Evolutionary conservation across 768 basidiomycete species (phyloP).

Genomic region (Tulasnella sp.): DNA sequence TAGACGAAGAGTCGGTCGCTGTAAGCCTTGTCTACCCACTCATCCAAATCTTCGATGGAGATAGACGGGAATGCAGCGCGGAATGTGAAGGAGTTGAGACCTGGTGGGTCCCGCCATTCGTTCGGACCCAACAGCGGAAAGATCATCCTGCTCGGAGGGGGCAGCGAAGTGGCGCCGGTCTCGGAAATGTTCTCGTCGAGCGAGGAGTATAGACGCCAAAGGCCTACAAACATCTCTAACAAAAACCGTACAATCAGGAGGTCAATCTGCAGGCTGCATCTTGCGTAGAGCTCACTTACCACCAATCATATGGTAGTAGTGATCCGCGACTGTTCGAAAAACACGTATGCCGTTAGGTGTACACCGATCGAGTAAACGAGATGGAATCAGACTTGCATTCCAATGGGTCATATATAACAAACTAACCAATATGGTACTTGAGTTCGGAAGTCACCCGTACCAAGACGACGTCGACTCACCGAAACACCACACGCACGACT

Average conservation of each 20-base stretch:
- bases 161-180: slow-evolving; percentile 56
- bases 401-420: no score
- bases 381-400: no score
- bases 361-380: no score
- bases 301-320: slow-evolving; percentile 90
- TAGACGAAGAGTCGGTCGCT: slow-evolving; percentile 62
- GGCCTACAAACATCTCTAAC: slow-evolving; percentile 73
- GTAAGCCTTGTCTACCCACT: slow-evolving; percentile 69
- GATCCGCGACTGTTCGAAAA: slow-evolving; percentile 51
- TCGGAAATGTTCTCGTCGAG: slow-evolving; percentile 57
- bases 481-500: slow-evolving; percentile 53
- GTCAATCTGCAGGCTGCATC: neutral
- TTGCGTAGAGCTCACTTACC: neutral
- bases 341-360: no score
- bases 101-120: slow-evolving; percentile 66
- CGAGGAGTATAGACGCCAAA: slow-evolving; percentile 83
- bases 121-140: slow-evolving; percentile 61
- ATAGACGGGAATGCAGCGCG: slow-evolving; percentile 69
- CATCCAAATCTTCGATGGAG: slow-evolving; percentile 65
- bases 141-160: slow-evolving; percentile 57
- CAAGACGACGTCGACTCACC: slow-evolving; percentile 50
- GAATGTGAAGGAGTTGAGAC: slow-evolving; percentile 81
- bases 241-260: no score
- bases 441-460: no score
- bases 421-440: no score